phyloP scores from a whole-genome alignment of 1,139 yeast genomes.

The Yamadazyma diddensiae region DNA sequence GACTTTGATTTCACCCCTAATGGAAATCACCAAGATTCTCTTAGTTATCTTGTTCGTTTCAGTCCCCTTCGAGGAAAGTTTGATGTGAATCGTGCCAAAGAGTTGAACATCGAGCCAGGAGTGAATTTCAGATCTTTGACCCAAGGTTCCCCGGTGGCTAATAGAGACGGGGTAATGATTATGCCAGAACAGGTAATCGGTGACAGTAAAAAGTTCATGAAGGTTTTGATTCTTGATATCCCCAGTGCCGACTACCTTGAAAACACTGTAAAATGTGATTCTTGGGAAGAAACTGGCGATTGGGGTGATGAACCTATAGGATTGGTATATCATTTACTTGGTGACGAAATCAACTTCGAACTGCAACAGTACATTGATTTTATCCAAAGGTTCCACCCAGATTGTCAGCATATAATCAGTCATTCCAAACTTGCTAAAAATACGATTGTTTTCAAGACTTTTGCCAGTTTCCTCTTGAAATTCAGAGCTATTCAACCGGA shows the following conservation, averaged over 20 bases:
- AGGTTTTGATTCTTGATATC: constrained; percentile 69
- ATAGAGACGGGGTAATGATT: constrained; percentile 58
- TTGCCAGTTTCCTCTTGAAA: constrained; percentile 53
- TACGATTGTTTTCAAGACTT: constrained; percentile 53
- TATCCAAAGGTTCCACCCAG: constrained; percentile 47
- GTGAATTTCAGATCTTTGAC: constrained; percentile 56
- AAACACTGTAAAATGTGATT: constrained; percentile 33
- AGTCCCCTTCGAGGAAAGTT: constrained; percentile 78
- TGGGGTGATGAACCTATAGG: constrained; percentile 40
- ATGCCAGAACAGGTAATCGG: constrained; percentile 74
- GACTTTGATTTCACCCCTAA: constrained; percentile 9
- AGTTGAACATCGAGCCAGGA: constrained; percentile 70
- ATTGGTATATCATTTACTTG: constrained; percentile 73
- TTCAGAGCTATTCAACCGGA: constrained; percentile 54
- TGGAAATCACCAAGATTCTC: constrained; percentile 25
- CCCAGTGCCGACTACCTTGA: constrained; percentile 56
- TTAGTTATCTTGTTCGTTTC: constrained; percentile 63
- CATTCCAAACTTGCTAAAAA: constrained; percentile 66
- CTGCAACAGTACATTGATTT: constrained; percentile 41
- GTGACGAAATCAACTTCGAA: constrained; percentile 55
- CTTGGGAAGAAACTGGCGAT: constrained; percentile 24
- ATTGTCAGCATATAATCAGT: constrained; percentile 63
- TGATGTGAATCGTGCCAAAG: constrained; percentile 59
- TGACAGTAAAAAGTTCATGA: constrained; percentile 53
- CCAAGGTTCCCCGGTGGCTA: constrained; percentile 54